Conservation (phyloP, 768 basidiomycete genomes). For the Chalciporus piperatus region DNA sequence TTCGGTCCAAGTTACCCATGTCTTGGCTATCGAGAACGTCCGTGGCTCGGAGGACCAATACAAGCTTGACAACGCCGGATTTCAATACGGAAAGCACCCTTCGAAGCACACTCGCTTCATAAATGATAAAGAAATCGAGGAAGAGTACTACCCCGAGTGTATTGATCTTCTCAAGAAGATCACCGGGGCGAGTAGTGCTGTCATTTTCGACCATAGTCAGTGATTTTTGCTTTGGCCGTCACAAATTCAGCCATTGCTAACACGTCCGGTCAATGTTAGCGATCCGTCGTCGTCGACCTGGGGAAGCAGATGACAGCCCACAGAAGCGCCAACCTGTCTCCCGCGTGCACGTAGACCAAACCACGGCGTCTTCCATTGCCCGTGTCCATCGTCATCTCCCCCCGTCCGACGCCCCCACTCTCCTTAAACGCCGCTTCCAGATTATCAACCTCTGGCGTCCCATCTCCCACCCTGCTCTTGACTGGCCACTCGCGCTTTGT, state of each 20-base stretch:
- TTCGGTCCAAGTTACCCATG: constrained; percentile 26
- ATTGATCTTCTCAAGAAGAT: constrained; percentile 54
- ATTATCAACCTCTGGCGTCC: constrained; percentile 65
- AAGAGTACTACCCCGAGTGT: constrained; percentile 62
- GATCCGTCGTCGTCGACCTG: constrained; percentile 45
- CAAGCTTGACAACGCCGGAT: constrained; percentile 51
- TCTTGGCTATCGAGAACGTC: constrained; percentile 48
- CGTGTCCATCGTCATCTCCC: constrained; percentile 54
- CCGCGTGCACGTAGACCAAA: constrained; percentile 52
- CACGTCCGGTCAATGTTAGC: constrained; percentile 26
- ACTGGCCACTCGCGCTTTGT: constrained; percentile 51
- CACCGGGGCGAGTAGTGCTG: constrained; percentile 57
- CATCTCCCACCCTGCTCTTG: constrained; percentile 43
- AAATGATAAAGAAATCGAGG: constrained; percentile 49
- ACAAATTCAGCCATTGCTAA: not conserved
- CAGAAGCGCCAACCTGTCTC: constrained; percentile 41
- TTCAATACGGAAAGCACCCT: constrained; percentile 40
- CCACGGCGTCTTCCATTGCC: constrained; percentile 38
- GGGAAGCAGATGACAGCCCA: constrained; percentile 33
- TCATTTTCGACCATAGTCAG: constrained; percentile 68
- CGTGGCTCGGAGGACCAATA: constrained; percentile 46
- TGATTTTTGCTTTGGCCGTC: constrained; percentile 1
- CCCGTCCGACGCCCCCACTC: constrained; percentile 39
- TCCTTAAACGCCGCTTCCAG: constrained; percentile 49
- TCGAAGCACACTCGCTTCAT: constrained; percentile 47